Evolutionary conservation across 2,329 filamentous ascomycete genomes (phyloP).

Genomic region (Aspergillus sojae): DNA sequence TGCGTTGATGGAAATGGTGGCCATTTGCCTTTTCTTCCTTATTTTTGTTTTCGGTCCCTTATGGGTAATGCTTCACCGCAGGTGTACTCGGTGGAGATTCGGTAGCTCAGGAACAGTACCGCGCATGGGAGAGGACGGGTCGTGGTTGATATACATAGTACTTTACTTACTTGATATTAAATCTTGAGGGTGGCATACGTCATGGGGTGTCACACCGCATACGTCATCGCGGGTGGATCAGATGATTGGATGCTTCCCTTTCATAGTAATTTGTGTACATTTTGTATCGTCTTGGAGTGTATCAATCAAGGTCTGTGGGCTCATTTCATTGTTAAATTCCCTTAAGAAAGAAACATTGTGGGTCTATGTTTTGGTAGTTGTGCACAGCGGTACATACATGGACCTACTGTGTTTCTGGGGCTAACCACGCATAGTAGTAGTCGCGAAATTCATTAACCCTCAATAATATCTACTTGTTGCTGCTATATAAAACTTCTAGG

Average conservation of each 20-base stretch:
- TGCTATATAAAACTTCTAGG: too few species aligned
- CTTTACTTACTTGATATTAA: too few species aligned
- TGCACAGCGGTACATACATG: too few species aligned
- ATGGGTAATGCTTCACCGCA: not conserved
- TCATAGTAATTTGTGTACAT: not conserved
- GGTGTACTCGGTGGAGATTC: not conserved
- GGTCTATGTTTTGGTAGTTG: too few species aligned
- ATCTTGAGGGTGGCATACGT: too few species aligned
- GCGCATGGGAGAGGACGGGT: too few species aligned
- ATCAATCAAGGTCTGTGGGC: not conserved
- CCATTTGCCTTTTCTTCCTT: conserved; percentile 50
- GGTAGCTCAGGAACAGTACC: not conserved
- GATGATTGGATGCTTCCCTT: not conserved
- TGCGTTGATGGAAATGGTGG: conserved; percentile 36
- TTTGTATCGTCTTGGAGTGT: not conserved
- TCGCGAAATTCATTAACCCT: too few species aligned
- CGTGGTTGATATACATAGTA: not conserved
- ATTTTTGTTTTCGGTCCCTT: not conserved
- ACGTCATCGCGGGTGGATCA: not conserved
- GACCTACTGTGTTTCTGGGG: too few species aligned
- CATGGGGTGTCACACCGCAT: not conserved
- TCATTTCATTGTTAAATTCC: not conserved
- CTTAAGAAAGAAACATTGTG: not conserved
- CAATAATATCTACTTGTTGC: too few species aligned
- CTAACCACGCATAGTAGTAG: too few species aligned